Base-by-base conservation (phyloP, 78 protist genomes). In the Protostelium mycophagum region DNA sequence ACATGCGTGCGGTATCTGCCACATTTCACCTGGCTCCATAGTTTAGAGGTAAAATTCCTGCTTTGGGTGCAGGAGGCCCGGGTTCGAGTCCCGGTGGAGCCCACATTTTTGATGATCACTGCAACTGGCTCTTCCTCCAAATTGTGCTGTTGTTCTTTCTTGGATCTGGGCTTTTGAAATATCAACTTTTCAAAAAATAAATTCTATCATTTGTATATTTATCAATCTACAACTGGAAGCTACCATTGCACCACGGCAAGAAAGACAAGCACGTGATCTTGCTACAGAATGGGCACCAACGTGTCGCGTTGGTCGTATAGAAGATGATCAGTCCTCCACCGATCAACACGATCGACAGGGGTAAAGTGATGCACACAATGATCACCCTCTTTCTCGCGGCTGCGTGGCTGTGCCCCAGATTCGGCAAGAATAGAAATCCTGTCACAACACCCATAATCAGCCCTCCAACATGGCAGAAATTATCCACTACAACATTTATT, bases 211-310 rank as follows among this genome's bases (percentile, higher is more conserved):
- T n/a, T n/a, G n/a, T n/a, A n/a, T n/a, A n/a, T n/a, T n/a, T n/a
- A n/a, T n/a, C n/a, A 51, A 16, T 51, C 16, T 51, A 51, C 16
- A 51, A 16, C 16, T 51, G 5, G 73, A 51, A 51, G 86, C 16
- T 85, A 23, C 86, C 86, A 34, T 88, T 89, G 35, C 94, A 92
- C 94, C 94, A 92, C 63, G 87, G 38, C 31, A 92, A n/a, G 29
- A 92, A 35, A 83, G 85, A 1, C 28, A 92, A 84, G 73, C 94
- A 92, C 37, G 94, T 92, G 10, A 92, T 39, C 84, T 92, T 85
- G 37, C 86, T 84, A 85, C 94, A 92, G 86, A 86, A 88, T 35
- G 85, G 88, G 73, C 94, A 92, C 94, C 94, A 92, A 16, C 38
- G 39, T 31, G 28, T 38, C 0, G 94, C 38, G 37, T 85, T 88